A percentile compares a stretch with the other conserved stretches of the same genome.
These are phyloP conservation scores for Trametes villosa DNA, from an alignment of 768 basidiomycete genomes.

Conservation along the genomic window DNA sequence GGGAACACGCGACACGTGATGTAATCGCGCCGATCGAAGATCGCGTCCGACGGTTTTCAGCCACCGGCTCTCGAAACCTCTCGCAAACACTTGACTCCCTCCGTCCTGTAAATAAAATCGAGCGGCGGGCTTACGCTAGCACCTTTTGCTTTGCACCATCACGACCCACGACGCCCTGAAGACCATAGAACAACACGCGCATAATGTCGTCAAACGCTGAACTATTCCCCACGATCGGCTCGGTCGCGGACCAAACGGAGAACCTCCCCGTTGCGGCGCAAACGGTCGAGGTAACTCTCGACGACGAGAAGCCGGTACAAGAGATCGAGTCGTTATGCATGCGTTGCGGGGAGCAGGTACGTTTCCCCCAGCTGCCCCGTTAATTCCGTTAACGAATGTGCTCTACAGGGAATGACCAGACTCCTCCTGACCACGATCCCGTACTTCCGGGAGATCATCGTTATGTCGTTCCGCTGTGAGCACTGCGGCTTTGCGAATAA, in stretches of 20 bases:
- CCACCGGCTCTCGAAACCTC: slow-evolving; percentile 24
- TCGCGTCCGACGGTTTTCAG: slow-evolving; percentile 15
- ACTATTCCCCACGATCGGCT: slow-evolving; percentile 36
- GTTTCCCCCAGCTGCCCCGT: slow-evolving; percentile 22
- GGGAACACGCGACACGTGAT: slow-evolving; percentile 17
- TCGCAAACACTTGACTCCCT: slow-evolving; percentile 9
- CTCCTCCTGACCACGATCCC: slow-evolving; percentile 93
- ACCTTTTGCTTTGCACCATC: background rate
- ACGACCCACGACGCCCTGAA: background rate
- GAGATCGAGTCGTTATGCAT: slow-evolving; percentile 94
- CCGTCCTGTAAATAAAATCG: slow-evolving; percentile 3
- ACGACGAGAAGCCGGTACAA: slow-evolving; percentile 71
- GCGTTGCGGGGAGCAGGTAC: slow-evolving; percentile 88
- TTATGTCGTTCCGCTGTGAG: slow-evolving; percentile 96
- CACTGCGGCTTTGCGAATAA: slow-evolving; percentile 90
- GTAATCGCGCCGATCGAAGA: slow-evolving; percentile 16
- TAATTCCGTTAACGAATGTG: background rate
- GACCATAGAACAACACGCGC: background rate
- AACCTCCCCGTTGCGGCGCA: slow-evolving; percentile 24
- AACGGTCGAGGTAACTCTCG: slow-evolving; percentile 27
- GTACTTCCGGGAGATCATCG: slow-evolving; percentile 91
- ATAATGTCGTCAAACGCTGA: slow-evolving; percentile 27
- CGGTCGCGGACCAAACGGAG: slow-evolving; percentile 33
- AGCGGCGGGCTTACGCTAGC: background rate
- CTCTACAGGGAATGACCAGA: slow-evolving; percentile 80